Conservation (phyloP, 1,284 basidiomycete species). For the Moesziomyces parantarcticus region DNA sequence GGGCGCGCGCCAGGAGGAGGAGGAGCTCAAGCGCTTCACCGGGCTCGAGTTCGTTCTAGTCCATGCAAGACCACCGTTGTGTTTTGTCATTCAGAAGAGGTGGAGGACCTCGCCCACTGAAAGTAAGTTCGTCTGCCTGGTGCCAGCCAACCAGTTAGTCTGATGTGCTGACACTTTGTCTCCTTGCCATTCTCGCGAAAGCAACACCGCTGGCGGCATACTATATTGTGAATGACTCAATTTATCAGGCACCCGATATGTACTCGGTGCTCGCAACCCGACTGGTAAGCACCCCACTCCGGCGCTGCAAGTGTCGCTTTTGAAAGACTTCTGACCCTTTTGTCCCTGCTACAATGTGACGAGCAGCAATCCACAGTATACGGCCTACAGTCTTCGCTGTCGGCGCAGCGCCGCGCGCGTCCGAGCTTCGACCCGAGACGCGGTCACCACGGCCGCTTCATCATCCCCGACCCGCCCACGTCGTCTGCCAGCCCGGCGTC, state of each 20-base stretch:
- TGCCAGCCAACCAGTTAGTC: too few relatives aligned
- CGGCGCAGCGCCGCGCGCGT: constrained; percentile 36
- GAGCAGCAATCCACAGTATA: constrained; percentile 56
- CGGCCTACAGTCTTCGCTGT: constrained; percentile 43
- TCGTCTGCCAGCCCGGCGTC: not conserved
- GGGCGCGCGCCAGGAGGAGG: constrained; percentile 36
- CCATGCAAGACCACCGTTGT: constrained; percentile 41
- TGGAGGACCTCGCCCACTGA: constrained; percentile 37
- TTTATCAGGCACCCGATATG: constrained; percentile 63
- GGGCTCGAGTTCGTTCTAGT: constrained; percentile 62
- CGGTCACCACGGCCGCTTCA: constrained; percentile 58
- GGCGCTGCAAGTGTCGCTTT: not conserved
- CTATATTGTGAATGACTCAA: constrained; percentile 61
- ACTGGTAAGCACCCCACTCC: constrained; percentile 35
- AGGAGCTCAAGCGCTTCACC: constrained; percentile 57
- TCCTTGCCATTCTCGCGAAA: not conserved
- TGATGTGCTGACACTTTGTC: not conserved
- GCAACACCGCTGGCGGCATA: constrained; percentile 53
- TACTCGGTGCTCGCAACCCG: constrained; percentile 55
- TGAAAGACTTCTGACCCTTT: not conserved
- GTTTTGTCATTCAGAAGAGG: constrained; percentile 61
- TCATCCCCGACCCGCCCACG: constrained; percentile 28
- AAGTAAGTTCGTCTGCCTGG: constrained; percentile 6
- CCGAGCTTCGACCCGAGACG: constrained; percentile 54
- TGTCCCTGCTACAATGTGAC: not conserved